Evolutionary conservation across 2,329 filamentous ascomycete genomes (phyloP).

Genomic region (Fusarium stilboides): DNA sequence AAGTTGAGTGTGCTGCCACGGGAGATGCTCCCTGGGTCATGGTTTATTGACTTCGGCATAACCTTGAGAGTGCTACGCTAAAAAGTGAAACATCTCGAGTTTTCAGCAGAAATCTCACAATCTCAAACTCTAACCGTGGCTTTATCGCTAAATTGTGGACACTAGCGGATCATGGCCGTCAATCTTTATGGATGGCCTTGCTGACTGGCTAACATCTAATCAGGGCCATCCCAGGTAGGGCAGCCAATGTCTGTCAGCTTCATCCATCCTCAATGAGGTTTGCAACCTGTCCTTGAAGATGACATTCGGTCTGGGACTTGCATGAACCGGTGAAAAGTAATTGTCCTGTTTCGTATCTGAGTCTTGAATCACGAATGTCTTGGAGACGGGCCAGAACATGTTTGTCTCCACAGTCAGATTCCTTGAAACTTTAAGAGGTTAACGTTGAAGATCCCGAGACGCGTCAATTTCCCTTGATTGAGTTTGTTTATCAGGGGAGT

Average conservation of each 20-base stretch:
- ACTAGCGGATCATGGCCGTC: conserved; percentile 29
- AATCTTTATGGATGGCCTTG: conserved; percentile 15
- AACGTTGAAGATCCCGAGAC: conserved; percentile 12
- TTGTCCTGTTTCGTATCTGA: conserved; percentile 18
- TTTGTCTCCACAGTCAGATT: conserved; percentile 31
- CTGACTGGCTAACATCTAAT: conserved; percentile 19
- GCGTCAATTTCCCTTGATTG: background rate
- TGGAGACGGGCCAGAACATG: conserved; percentile 22
- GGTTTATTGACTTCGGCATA: conserved; percentile 8
- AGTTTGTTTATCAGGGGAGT: background rate
- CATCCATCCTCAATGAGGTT: background rate
- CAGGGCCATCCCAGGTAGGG: background rate
- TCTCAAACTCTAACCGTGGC: conserved; percentile 35
- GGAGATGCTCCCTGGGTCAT: background rate
- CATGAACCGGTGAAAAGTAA: background rate
- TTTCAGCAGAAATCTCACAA: conserved; percentile 28
- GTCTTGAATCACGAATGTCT: conserved; percentile 25
- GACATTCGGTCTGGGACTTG: background rate
- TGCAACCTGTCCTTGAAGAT: background rate
- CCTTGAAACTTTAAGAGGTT: conserved; percentile 10
- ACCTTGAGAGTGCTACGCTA: conserved; percentile 1
- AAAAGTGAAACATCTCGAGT: conserved; percentile 36
- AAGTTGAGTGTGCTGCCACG: conserved; percentile 2
- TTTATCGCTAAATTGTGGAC: conserved; percentile 30
- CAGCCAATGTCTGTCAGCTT: background rate